These are phyloP conservation scores for Phytophthora ohioensis DNA, from an alignment of 352 stramenopile species.

Conservation along the genomic window DNA sequence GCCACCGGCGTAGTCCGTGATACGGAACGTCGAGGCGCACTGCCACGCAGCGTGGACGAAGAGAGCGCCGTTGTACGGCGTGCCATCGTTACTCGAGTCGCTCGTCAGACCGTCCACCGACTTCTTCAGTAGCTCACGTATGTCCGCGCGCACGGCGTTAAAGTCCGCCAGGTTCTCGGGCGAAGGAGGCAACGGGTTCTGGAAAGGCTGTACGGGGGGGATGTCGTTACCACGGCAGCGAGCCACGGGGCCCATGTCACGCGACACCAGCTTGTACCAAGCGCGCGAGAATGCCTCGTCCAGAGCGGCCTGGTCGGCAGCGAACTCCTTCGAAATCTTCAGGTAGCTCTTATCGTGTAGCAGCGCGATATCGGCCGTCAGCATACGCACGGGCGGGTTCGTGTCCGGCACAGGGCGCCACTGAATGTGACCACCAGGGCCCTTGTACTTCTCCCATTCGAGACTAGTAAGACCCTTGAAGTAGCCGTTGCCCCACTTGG, in stretches of 20 bases:
- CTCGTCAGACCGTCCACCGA: slow-evolving; percentile 34
- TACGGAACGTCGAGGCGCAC: slow-evolving; percentile 86
- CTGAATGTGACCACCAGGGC: slow-evolving; percentile 71
- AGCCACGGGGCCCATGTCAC: slow-evolving; percentile 63
- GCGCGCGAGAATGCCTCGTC: slow-evolving; percentile 79
- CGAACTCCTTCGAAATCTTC: slow-evolving; percentile 73
- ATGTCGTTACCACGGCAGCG: slow-evolving; percentile 55
- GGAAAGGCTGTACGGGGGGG: slow-evolving; percentile 57
- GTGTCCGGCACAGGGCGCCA: slow-evolving; percentile 70
- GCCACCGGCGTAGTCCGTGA: slow-evolving; percentile 77
- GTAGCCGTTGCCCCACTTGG: slow-evolving; percentile 96
- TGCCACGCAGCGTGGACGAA: slow-evolving; percentile 92
- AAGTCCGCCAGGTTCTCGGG: slow-evolving; percentile 45
- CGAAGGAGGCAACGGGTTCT: slow-evolving; percentile 55
- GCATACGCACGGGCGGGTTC: slow-evolving; percentile 80
- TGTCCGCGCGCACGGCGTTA: slow-evolving; percentile 36
- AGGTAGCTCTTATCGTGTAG: slow-evolving; percentile 73
- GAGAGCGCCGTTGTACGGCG: slow-evolving; percentile 45
- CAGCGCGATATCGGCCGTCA: slow-evolving; percentile 85
- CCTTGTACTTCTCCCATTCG: slow-evolving; percentile 86
- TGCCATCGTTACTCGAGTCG: slow-evolving; percentile 35
- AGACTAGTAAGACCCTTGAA: slow-evolving; percentile 86
- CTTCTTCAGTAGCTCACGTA: slow-evolving; percentile 40
- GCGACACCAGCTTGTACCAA: slow-evolving; percentile 67
- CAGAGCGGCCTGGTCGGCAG: slow-evolving; percentile 63